A percentile compares a stretch with the other conserved stretches of the same genome.
Conservation (phyloP, 2,329 filamentous ascomycete genomes). For the Cordyceps militaris region DNA sequence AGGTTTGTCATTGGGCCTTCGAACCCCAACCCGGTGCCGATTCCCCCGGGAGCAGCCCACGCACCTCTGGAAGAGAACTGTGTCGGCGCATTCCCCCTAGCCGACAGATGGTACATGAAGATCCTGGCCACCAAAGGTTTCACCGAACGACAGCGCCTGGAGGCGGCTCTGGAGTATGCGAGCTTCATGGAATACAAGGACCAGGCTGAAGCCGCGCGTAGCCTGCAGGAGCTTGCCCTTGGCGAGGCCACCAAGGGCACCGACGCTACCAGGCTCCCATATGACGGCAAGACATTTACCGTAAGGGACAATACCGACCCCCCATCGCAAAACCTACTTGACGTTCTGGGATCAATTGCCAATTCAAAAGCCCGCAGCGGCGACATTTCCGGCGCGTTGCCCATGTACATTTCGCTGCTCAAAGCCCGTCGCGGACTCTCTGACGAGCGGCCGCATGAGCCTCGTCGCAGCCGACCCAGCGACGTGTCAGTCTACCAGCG, state of each 20-base stretch:
- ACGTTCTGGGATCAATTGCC: conserved; percentile 68
- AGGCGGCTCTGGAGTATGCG: conserved; percentile 76
- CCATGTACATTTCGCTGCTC: conserved; percentile 79
- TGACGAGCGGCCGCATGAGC: conserved; percentile 23
- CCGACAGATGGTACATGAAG: conserved; percentile 74
- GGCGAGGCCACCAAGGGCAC: conserved; percentile 61
- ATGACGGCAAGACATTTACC: conserved; percentile 57
- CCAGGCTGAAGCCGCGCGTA: conserved; percentile 54
- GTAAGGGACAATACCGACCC: conserved; percentile 51
- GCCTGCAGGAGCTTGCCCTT: conserved; percentile 69
- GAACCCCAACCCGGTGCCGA: conserved; percentile 71
- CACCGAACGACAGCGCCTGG: conserved; percentile 67
- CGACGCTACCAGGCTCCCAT: conserved; percentile 30
- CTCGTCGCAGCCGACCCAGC: conserved; percentile 6
- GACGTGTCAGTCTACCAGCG: conserved; percentile 17
- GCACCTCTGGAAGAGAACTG: conserved; percentile 72
- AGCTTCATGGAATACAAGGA: conserved; percentile 79
- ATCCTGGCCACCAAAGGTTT: conserved; percentile 77
- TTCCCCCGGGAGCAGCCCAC: conserved; percentile 54
- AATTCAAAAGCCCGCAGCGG: conserved; percentile 67
- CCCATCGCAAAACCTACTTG: conserved; percentile 68
- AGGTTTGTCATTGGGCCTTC: conserved; percentile 74
- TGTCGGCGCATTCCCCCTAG: conserved; percentile 57
- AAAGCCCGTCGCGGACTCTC: conserved; percentile 63
- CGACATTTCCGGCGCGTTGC: conserved; percentile 62